These are phyloP conservation scores for Hordeum pubiflorum DNA, from an alignment of 202 grass and related monocot species.

Conservation along the genomic window DNA sequence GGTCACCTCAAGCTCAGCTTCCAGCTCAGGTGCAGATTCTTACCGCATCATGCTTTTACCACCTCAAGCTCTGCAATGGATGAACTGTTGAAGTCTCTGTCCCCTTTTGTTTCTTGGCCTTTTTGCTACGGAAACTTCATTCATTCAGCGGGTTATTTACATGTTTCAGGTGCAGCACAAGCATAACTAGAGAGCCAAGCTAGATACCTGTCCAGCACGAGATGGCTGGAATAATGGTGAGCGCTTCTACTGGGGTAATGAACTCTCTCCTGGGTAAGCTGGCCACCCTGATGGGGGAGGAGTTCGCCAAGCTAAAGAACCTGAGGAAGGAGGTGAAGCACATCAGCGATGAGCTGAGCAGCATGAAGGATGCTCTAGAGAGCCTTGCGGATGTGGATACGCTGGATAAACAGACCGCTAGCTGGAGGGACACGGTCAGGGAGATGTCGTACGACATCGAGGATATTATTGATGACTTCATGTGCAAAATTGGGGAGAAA, in stretches of 20 bases:
- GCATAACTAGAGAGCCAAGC: neutral
- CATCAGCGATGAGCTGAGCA: neutral
- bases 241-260: neutral
- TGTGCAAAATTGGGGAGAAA: neutral
- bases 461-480: neutral
- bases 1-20: neutral
- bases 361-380: neutral
- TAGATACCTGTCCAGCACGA: neutral
- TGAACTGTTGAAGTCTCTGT: neutral
- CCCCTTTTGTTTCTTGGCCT: too few relatives aligned
- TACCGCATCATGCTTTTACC: neutral
- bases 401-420: neutral
- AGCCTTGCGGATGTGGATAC: neutral
- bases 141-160: neutral
- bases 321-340: neutral
- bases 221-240: neutral
- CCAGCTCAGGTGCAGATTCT: neutral
- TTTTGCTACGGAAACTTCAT: neutral
- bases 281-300: neutral
- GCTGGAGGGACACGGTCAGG: neutral
- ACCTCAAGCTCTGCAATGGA: neutral
- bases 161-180: neutral
- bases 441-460: neutral
- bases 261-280: neutral
- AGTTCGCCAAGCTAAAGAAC: neutral